Percentiles rank a stretch among this genome's conserved stretches.
These are phyloP conservation scores for Fusarium fracticaudum DNA, from an alignment of 2,329 filamentous ascomycete species.

Conservation along the genomic window DNA sequence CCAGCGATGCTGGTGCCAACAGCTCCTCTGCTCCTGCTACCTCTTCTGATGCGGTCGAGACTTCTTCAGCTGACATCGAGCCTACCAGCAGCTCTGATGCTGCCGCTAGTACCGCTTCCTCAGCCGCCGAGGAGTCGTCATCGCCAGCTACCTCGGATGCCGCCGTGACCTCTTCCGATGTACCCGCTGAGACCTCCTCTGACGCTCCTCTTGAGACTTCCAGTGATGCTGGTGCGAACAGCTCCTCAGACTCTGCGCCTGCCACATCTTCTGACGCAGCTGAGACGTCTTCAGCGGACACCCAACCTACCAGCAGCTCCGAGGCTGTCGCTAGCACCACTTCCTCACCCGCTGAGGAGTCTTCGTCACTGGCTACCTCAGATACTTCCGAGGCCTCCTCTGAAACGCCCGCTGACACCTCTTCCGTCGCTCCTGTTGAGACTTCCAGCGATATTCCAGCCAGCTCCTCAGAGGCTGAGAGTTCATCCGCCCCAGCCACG, in stretches of 20 bases:
- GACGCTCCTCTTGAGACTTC: fast-evolving
- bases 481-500: neutral
- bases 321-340: too few relatives aligned
- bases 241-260: too few relatives aligned
- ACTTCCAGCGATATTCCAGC: neutral
- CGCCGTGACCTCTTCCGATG: neutral
- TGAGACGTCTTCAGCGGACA: too few relatives aligned
- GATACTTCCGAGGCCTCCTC: too few relatives aligned
- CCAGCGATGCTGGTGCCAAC: neutral
- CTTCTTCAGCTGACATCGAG: neutral
- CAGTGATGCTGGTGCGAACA: too few relatives aligned
- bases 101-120: neutral
- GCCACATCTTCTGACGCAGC: neutral
- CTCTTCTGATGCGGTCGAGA: neutral
- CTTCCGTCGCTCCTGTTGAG: neutral
- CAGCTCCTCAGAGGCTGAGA: neutral
- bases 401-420: neutral
- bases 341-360: too few relatives aligned
- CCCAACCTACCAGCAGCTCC: too few relatives aligned
- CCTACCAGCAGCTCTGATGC: neutral
- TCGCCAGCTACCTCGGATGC: neutral
- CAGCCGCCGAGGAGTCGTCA: neutral
- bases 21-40: neutral
- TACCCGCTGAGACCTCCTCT: neutral
- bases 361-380: too few relatives aligned